A percentile compares a stretch with the other conserved stretches of the same genome.
Evolutionary conservation across 129 eudicot species (phyloP).

Genomic region (Arctium minus): DNA sequence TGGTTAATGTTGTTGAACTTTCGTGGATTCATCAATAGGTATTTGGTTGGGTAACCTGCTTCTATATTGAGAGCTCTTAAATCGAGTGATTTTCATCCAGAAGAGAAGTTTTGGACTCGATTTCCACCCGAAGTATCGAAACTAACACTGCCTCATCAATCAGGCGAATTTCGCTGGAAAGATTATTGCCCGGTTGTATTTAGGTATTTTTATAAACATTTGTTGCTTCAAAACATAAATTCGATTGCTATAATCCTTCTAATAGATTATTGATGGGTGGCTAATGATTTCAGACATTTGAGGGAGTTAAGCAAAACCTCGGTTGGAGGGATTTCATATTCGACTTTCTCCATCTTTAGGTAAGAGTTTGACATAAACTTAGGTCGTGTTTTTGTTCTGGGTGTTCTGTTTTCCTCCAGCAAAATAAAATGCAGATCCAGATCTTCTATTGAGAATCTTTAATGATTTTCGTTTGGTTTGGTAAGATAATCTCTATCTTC

Average conservation of each 20-base stretch:
- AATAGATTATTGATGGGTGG: neutral
- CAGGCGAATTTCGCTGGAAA: constrained; percentile 89
- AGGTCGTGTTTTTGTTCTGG: too few species aligned
- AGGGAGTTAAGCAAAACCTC: too few species aligned
- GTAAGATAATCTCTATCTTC: too few species aligned
- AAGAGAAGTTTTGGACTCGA: constrained; percentile 92
- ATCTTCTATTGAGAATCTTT: too few species aligned
- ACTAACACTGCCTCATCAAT: constrained; percentile 85
- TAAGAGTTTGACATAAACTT: too few species aligned
- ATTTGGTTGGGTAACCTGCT: constrained; percentile 86
- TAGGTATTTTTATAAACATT: constrained; percentile 43
- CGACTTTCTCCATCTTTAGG: too few species aligned
- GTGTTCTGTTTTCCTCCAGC: too few species aligned
- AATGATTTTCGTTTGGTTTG: too few species aligned
- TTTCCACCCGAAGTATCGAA: constrained; percentile 93
- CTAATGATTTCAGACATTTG: constrained; percentile 53
- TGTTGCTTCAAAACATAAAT: neutral
- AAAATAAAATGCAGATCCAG: too few species aligned
- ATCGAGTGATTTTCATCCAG: constrained; percentile 83
- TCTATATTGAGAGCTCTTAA: constrained; percentile 53
- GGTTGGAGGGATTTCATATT: too few species aligned
- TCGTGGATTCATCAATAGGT: constrained; percentile 41
- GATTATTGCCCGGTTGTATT: constrained; percentile 94
- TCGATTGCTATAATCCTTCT: neutral
- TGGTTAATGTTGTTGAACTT: neutral